Evolutionary conservation across 495 filamentous ascomycete species (phyloP).

Genomic region (Penicillium argentinense): DNA sequence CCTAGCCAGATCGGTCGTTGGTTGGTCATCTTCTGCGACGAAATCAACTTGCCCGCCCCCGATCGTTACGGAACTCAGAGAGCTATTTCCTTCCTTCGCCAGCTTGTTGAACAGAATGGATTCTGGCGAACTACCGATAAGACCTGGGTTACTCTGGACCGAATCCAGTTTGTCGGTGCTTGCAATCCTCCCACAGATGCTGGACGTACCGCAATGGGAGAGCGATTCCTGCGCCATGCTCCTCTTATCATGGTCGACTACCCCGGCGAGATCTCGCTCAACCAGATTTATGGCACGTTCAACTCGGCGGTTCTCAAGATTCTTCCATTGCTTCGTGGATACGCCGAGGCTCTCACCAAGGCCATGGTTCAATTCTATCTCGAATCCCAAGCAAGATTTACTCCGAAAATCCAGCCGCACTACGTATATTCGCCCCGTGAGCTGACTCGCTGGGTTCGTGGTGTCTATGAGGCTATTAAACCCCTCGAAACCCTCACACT

Average conservation of each 20-base stretch:
- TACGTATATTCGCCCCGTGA: conserved; percentile 99
- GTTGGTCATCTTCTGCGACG: conserved; percentile 98
- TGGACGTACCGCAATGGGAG: conserved; percentile 89
- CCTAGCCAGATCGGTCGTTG: conserved; percentile 96
- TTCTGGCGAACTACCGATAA: conserved; percentile 98
- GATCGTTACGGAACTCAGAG: conserved; percentile 98
- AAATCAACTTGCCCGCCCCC: conserved; percentile 98
- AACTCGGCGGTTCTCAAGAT: conserved; percentile 96
- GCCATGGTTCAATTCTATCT: conserved; percentile 97
- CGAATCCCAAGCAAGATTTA: conserved; percentile 91
- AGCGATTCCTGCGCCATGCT: conserved; percentile 90
- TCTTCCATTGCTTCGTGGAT: conserved; percentile 89
- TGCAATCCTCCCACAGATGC: conserved; percentile 99
- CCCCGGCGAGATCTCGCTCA: conserved; percentile 88
- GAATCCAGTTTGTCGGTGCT: conserved; percentile 97
- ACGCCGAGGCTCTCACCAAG: conserved; percentile 90
- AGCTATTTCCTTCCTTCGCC: conserved; percentile 93
- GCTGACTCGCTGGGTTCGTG: conserved; percentile 93
- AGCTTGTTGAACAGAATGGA: conserved; percentile 96
- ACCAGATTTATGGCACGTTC: conserved; percentile 98
- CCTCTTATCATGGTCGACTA: conserved; percentile 99
- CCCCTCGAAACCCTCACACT: conserved; percentile 84
- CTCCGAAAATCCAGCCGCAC: conserved; percentile 92
- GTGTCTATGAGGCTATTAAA: conserved; percentile 93
- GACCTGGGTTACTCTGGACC: conserved; percentile 95